phyloP scores from a whole-genome alignment of 2,329 filamentous ascomycete genomes.

The Zymoseptoria tritici region DNA sequence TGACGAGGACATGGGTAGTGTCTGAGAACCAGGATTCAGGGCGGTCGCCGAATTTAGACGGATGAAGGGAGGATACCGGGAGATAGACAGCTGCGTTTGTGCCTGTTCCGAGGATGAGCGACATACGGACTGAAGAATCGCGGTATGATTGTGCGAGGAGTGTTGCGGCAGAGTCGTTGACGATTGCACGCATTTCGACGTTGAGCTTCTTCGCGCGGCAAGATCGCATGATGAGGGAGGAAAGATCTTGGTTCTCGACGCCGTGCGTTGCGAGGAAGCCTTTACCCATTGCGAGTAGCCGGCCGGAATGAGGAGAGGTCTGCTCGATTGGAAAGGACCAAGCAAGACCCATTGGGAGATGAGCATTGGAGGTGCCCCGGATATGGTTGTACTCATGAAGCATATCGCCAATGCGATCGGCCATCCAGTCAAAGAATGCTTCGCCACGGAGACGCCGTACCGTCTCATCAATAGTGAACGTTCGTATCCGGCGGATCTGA shows the following conservation, averaged over 20 bases:
- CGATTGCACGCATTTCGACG: slow-evolving; percentile 53
- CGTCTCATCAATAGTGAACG: slow-evolving; percentile 49
- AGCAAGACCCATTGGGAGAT: slow-evolving; percentile 52
- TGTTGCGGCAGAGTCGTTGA: slow-evolving; percentile 57
- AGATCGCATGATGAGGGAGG: slow-evolving; percentile 51
- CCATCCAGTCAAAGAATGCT: slow-evolving; percentile 62
- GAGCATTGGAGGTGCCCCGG: slow-evolving; percentile 26
- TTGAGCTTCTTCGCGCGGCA: slow-evolving; percentile 49
- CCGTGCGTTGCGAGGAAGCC: slow-evolving; percentile 55
- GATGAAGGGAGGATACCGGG: slow-evolving; percentile 47
- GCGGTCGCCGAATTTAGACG: slow-evolving; percentile 49
- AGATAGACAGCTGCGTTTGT: slow-evolving; percentile 59
- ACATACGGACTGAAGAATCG: slow-evolving; percentile 54
- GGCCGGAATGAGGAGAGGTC: slow-evolving; percentile 52
- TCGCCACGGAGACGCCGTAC: slow-evolving; percentile 49
- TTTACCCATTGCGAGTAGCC: slow-evolving; percentile 57
- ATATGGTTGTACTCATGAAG: slow-evolving; percentile 38
- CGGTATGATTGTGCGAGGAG: slow-evolving; percentile 56
- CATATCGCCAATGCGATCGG: slow-evolving; percentile 49
- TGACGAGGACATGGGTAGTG: slow-evolving; percentile 56
- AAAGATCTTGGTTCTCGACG: slow-evolving; percentile 52
- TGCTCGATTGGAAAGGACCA: slow-evolving; percentile 63
- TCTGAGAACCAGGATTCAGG: slow-evolving; percentile 48
- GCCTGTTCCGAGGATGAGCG: slow-evolving; percentile 57
- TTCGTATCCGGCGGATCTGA: slow-evolving; percentile 48